Evolutionary conservation across 495 filamentous ascomycete genomes (phyloP).

Genomic region (Astrothelium macrocarpum): DNA sequence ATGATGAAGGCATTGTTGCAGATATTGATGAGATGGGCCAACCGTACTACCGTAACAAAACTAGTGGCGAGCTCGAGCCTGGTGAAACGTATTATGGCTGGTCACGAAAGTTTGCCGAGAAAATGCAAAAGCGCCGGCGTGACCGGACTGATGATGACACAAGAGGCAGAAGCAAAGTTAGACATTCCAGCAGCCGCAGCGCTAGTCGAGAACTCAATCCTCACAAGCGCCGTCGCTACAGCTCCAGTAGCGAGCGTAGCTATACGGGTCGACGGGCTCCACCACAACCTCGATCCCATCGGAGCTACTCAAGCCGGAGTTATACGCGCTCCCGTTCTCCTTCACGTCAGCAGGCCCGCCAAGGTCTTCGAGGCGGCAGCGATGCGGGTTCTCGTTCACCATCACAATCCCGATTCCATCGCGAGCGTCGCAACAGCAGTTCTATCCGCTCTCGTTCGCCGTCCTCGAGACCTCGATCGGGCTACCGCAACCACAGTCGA

Average conservation of each 20-base stretch:
- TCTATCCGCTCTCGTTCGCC: not conserved
- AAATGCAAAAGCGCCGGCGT: conserved; percentile 48
- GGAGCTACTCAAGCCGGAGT: not conserved
- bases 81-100: conserved; percentile 80
- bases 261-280: not conserved
- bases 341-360: not conserved
- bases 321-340: not conserved
- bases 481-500: not conserved
- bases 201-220: not conserved
- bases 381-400: not conserved
- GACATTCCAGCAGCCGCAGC: not conserved
- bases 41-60: conserved; percentile 48
- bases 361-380: not conserved
- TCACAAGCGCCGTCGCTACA: conserved; percentile 1
- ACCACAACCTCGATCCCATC: not conserved
- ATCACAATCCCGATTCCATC: not conserved
- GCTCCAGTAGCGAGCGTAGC: conserved; percentile 7
- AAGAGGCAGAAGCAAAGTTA: not conserved
- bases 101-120: conserved; percentile 69
- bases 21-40: conserved; percentile 72
- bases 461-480: not conserved
- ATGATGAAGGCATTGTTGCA: conserved; percentile 32
- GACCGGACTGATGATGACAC: not conserved
- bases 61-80: conserved; percentile 47
- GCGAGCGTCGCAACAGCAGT: not conserved